Evolutionary conservation across 139 green algal species (phyloP), one percentile per base, ranked within the genome.

Genomic region (Micractinium sp.): DNA sequence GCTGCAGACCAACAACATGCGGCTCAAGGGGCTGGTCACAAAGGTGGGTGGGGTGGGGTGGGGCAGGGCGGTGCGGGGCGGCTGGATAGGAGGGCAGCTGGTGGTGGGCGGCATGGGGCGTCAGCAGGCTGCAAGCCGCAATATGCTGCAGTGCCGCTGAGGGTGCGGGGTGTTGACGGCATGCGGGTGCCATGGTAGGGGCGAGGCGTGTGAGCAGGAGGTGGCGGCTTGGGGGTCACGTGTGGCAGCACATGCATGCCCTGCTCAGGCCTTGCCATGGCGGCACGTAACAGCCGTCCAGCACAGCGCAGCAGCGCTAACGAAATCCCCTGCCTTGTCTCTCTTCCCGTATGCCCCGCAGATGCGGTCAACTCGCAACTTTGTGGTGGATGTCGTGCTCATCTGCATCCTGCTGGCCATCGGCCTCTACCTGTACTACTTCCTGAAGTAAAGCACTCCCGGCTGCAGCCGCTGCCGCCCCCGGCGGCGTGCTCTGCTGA

Each of bases 361-460:
- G 92, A 95, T 98, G 91, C 92, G 96, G 15, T 96, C 93, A 7
- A 92, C 85, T 1, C 90, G 95, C 71, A 97, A 97, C 89, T 98
- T 98, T 85, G 96, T 95, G 87, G 93, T 98, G 39, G 96, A 98
- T 88, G 89, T 98, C 35, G 94, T 97, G 47, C 92, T 98, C 38
- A 94, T 98, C 83, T 95, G 90, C 81, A 88, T 98, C 16, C 76
- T 98, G 38, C 92, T 98, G 39, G 95, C 91, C 2, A 93, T 98
- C 29, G 96, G 91, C 2, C 92, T 94, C 5, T 98, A 97, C 88
- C 92, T 98, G 31, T 96, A 95, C 88, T 95, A 91, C 33, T 88
- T 87, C 83, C 31, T 87, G 14, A 80, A 80, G 67, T 87, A 9
- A 78, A 29, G 35, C 47, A 9, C 47, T 56, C 47, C 47, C 9